A percentile compares a stretch with the other conserved stretches of the same genome.
Evolutionary conservation across 768 basidiomycete genomes (phyloP).

Genomic region (Thelephora aurantiotincta): DNA sequence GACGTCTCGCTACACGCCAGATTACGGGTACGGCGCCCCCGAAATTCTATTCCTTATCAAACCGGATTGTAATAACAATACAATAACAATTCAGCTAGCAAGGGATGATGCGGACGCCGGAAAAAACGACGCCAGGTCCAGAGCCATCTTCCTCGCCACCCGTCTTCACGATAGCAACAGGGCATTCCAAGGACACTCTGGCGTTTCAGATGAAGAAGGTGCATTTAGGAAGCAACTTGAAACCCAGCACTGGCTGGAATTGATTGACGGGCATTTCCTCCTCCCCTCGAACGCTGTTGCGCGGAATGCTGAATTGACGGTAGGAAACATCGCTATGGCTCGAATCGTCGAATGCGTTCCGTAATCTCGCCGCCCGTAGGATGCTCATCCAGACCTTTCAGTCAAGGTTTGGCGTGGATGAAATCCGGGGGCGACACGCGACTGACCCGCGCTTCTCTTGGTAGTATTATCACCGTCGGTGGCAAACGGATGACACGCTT

Average conservation of each 20-base stretch:
- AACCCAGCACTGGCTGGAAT: constrained; percentile 51
- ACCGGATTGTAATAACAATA: too few species aligned
- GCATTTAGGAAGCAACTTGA: constrained; percentile 32
- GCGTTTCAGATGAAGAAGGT: constrained; percentile 15
- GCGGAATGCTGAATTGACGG: not conserved
- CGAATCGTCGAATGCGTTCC: constrained; percentile 27
- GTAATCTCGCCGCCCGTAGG: not conserved
- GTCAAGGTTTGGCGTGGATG: constrained; percentile 24
- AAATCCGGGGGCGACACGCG: not conserved
- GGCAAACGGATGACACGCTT: constrained; percentile 41
- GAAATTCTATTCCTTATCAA: constrained; percentile 3
- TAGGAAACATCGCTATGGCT: constrained; percentile 50
- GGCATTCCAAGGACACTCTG: constrained; percentile 19
- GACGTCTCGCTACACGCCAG: constrained; percentile 12
- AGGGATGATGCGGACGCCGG: constrained; percentile 29
- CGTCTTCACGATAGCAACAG: constrained; percentile 29
- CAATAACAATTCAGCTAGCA: constrained; percentile 20
- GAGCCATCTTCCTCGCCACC: constrained; percentile 27
- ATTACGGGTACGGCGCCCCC: constrained; percentile 10
- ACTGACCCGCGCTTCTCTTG: not conserved
- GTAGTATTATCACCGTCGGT: constrained; percentile 44
- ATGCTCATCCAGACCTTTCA: constrained; percentile 9
- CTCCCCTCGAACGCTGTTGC: not conserved
- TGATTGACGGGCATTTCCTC: constrained; percentile 36
- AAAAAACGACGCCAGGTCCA: constrained; percentile 27